Evolutionary conservation across 768 basidiomycete genomes (phyloP).

Genomic region (Trametes coccinea): DNA sequence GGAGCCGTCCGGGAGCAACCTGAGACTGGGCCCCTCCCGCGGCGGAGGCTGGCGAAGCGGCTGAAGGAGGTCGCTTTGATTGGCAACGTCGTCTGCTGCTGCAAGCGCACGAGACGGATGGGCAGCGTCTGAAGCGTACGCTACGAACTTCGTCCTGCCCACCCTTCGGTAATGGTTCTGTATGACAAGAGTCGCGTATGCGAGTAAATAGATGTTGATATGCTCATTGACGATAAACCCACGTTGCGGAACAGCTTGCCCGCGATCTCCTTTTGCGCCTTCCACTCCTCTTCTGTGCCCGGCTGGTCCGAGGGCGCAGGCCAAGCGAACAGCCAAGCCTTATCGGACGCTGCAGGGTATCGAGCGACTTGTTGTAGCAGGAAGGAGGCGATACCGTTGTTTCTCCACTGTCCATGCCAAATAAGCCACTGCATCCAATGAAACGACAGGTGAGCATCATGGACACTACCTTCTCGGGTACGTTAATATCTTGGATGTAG

Average conservation of each 20-base stretch:
- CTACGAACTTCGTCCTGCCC: conserved; percentile 21
- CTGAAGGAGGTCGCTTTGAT: not conserved
- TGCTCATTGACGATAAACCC: not conserved
- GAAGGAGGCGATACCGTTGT: conserved; percentile 15
- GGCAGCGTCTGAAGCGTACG: conserved; percentile 11
- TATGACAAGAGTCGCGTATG: not conserved
- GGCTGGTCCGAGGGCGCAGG: conserved; percentile 6
- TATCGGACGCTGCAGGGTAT: not conserved
- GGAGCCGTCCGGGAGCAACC: too few relatives aligned
- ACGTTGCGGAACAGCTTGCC: conserved; percentile 24
- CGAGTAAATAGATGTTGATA: not conserved
- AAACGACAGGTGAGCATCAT: too few relatives aligned
- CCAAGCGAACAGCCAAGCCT: conserved; percentile 18
- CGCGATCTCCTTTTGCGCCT: not conserved
- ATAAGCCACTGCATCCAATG: not conserved
- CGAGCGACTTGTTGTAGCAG: conserved; percentile 9
- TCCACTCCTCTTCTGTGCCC: conserved; percentile 5
- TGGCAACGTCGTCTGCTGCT: conserved; percentile 10
- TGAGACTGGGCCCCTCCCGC: too few relatives aligned
- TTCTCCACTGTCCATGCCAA: not conserved
- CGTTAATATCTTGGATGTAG: conserved; percentile 31
- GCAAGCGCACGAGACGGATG: conserved; percentile 23
- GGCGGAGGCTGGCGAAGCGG: not conserved
- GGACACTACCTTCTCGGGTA: conserved; percentile 26
- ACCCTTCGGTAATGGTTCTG: conserved; percentile 26